Base-by-base conservation (phyloP, 805 yeast species). In the Priceomyces medius region DNA sequence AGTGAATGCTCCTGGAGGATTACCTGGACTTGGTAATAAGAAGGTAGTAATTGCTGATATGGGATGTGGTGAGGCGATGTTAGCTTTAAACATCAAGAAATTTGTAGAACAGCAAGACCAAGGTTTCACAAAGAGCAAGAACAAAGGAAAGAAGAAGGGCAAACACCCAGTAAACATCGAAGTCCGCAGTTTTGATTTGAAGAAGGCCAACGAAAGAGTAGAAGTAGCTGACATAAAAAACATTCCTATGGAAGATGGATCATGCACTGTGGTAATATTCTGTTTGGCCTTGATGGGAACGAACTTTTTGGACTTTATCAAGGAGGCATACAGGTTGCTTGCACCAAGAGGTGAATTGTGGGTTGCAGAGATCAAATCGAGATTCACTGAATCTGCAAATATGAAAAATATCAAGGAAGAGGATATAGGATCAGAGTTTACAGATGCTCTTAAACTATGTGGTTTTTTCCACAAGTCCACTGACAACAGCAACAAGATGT, bases 1-100 rank as follows among this genome's bases (percentile, higher is more conserved):
- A n/a, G 80, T 89, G 3, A 88, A 85, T 61, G 96, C 97, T 0
- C 98, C 98, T 3, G 98, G 98, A 49, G 98, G 97, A 2, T 73
- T 90, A 41, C 97, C 97, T 1, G 95, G 93, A 14, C 58, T 80
- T 28, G 61, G 66, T n/a, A 64, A 64, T 37, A 80, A 79, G 42
- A 74, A 76, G 44, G 81, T 91, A 27, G 88, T 85, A 3, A 77
- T 93, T 44, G 97, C 98, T 0, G 99, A 93, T 66, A 91, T 93
- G 98, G 99, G 99, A 8, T 93, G 99, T 63, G 99, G 99, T 42
- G 99, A 93, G 63, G 99, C 98, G 0, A 85, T 86, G 53, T 74
- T 93, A 35, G 81, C 96, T 1, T 63, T 72, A 29, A 86, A 88
- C 51, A 74, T 87, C 38, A 70, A 70, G 38, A 71, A 74, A 7